A percentile compares a stretch with the other conserved stretches of the same genome.
Evolutionary conservation across 1,284 basidiomycete species (phyloP).

Genomic region (Agaricales sp.): DNA sequence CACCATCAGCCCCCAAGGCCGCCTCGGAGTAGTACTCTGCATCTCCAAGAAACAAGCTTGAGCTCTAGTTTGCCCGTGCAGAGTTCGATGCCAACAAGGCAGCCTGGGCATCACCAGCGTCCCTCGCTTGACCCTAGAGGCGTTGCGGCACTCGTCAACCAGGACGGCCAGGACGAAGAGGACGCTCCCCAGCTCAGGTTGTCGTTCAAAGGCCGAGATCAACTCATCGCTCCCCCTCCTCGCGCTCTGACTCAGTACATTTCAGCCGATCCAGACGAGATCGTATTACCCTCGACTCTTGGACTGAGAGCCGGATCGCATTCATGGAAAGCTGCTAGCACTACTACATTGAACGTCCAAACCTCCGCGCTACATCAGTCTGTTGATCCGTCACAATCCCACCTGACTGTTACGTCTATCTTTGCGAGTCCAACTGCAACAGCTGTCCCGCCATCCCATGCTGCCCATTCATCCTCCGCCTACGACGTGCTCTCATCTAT

Average conservation of each 20-base stretch:
- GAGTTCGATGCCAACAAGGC: slow-evolving; percentile 16
- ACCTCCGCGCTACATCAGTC: slow-evolving; percentile 5
- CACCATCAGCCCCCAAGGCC: no score
- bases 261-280: slow-evolving; percentile 38
- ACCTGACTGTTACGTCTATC: slow-evolving; percentile 15
- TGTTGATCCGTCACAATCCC: slow-evolving; percentile 10
- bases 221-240: slow-evolving; percentile 55
- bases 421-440: not conserved
- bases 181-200: slow-evolving; percentile 12
- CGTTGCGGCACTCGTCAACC: slow-evolving; percentile 14
- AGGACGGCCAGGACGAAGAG: not conserved
- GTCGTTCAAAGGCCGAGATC: slow-evolving; percentile 28
- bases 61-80: slow-evolving; percentile 44
- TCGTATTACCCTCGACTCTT: slow-evolving; percentile 59
- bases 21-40: slow-evolving; percentile 7
- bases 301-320: slow-evolving; percentile 39
- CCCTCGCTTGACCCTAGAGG: slow-evolving; percentile 38
- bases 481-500: slow-evolving; percentile 49
- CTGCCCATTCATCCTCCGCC: slow-evolving; percentile 24
- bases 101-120: slow-evolving; percentile 25
- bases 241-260: slow-evolving; percentile 65
- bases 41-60: slow-evolving; percentile 22
- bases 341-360: slow-evolving; percentile 14
- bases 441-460: slow-evolving; percentile 12
- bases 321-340: slow-evolving; percentile 11